Conservation (phyloP, 2,329 filamentous ascomycete species). For the Claviceps arundinis region DNA sequence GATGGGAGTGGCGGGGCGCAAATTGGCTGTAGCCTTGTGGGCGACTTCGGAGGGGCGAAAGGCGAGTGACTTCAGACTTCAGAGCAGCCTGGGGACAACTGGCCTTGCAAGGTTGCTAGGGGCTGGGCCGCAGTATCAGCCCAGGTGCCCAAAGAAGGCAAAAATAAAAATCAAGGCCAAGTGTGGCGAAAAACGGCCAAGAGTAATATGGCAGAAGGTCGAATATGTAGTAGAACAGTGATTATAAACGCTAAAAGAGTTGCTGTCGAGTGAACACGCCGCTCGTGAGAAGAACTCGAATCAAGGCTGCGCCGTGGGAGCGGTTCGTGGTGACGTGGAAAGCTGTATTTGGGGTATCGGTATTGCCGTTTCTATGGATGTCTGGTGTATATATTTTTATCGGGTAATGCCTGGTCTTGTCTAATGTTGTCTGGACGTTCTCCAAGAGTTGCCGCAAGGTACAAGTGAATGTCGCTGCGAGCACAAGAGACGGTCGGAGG, state of each 20-base stretch:
- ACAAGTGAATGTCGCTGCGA: constrained; percentile 39
- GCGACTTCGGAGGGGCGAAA: constrained; percentile 25
- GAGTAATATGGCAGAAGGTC: not conserved
- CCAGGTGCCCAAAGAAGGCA: not conserved
- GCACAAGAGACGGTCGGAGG: constrained; percentile 1
- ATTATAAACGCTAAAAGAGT: not conserved
- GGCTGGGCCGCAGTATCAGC: not conserved
- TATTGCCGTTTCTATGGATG: not conserved
- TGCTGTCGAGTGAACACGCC: not conserved
- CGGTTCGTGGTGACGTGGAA: not conserved
- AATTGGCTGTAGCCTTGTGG: constrained; percentile 3
- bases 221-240: not conserved
- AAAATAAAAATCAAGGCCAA: not conserved
- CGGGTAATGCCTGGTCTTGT: not conserved
- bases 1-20: constrained; percentile 12
- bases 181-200: constrained; percentile 4
- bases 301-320: not conserved
- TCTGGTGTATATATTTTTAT: no score
- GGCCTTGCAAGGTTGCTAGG: not conserved
- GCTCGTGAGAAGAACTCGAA: constrained; percentile 1
- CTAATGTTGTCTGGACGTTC: constrained; percentile 6
- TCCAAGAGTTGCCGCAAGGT: constrained; percentile 25
- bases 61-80: constrained; percentile 7
- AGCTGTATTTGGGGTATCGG: not conserved
- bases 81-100: not conserved